phyloP scores from a whole-genome alignment of 441 rosid species.

The Breynia disticha region DNA sequence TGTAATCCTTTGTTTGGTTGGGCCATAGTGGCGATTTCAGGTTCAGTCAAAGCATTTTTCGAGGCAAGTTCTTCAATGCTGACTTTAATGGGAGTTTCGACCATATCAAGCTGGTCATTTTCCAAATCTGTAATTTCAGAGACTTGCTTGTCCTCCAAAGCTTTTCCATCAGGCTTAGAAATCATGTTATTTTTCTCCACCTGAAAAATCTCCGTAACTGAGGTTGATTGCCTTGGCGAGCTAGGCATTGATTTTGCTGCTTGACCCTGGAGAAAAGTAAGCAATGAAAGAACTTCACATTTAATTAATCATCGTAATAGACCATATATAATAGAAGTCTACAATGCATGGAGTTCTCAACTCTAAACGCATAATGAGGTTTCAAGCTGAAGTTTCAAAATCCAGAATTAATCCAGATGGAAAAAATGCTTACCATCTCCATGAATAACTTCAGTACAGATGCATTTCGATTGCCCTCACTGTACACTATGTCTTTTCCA shows the following conservation, averaged over 20 bases:
- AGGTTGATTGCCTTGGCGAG: not conserved
- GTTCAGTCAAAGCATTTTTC: not conserved
- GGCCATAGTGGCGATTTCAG: not conserved
- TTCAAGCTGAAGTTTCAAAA: not conserved
- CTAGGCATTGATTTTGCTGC: not conserved
- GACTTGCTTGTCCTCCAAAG: not conserved
- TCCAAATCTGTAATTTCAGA: not conserved
- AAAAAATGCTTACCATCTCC: constrained; percentile 2
- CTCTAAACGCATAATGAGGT: not conserved
- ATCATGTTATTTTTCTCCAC: not conserved
- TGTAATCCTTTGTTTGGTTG: not conserved
- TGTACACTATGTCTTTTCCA: not conserved
- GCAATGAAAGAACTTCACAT: not conserved
- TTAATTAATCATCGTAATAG: not conserved
- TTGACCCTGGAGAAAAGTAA: not conserved
- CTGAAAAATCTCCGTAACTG: not conserved
- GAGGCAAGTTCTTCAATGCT: not conserved
- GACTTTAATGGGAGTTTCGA: not conserved
- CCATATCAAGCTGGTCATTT: not conserved
- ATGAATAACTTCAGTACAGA: constrained; percentile 1
- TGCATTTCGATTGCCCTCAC: constrained; percentile 1
- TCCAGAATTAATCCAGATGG: not conserved
- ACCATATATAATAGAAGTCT: not conserved
- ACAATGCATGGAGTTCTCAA: not conserved
- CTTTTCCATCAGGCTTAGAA: not conserved